Evolutionary conservation across 441 rosid species (phyloP), one percentile per base, ranked within the genome.

Genomic region (Erodium trifolium): DNA sequence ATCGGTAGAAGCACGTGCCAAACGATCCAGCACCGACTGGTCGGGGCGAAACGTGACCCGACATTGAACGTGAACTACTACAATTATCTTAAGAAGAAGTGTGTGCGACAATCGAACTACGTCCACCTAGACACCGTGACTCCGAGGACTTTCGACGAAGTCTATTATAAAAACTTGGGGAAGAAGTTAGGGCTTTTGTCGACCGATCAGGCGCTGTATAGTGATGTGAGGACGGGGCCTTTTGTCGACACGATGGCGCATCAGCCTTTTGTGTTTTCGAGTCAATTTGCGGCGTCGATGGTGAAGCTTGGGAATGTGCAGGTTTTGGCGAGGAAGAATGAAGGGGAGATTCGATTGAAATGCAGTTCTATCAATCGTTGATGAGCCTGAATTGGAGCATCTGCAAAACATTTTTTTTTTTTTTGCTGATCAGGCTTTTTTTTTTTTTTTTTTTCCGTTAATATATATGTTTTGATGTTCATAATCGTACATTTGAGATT

Each of bases 231-330:
- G 35, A 82, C 84, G 7, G 5, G 70, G 16, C 78, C 81, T 0
- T 76, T 82, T 29, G 84, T 83, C 9, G 45, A 75, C 0, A 69
- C 77, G 9, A 43, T 78, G 43, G 81, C 76, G 6, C 45, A 68
- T 68, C 80, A 80, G 74, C 81, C 79, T 1, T 37, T 47, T 0
- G 65, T 85, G 1, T 82, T 83, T 76, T 18, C 16, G 13, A 39
- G 59, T 70, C 89, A 85, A 67, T 85, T 85, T 64, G 74, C 80
- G 0, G 82, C 27, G 14, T 82, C 87, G 1, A 85, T 83, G 89
- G 73, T 79, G 63, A 85, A 80, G 49, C 87, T 85, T 29, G 87
- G 85, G 27, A 83, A 85, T 55, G 41, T 78, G 37, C 65, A 79
- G 19, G 77, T 72, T 35, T 68, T 78, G 3, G 73, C 76, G 16